Conservation (phyloP, 2,329 filamentous ascomycete genomes). For the Didymella exigua region DNA sequence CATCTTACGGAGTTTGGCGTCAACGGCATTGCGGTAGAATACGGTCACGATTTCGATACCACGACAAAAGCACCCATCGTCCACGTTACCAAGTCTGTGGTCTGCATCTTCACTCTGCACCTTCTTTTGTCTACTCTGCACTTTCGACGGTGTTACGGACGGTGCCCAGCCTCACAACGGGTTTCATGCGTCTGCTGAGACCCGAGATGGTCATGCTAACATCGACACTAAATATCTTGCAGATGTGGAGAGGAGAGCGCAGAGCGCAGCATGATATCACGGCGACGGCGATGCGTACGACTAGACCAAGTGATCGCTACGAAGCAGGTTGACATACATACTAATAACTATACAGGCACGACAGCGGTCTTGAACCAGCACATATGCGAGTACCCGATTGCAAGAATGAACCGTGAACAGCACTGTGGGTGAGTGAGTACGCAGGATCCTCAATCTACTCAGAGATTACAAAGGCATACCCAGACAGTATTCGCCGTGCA, state of each 20-base stretch:
- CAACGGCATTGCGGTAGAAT: conserved; percentile 24
- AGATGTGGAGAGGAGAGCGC: not conserved
- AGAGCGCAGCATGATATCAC: not conserved
- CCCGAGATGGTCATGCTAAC: conserved; percentile 2
- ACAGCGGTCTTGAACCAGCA: conserved; percentile 40
- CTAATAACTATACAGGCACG: conserved; percentile 20
- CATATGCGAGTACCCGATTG: conserved; percentile 50
- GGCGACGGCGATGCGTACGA: not conserved
- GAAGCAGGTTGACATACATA: not conserved
- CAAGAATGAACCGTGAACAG: conserved; percentile 32
- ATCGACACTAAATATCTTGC: conserved; percentile 1
- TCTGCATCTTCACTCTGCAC: not conserved
- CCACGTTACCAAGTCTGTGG: conserved; percentile 4
- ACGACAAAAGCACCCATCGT: conserved; percentile 31
- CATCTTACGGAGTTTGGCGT: conserved; percentile 34
- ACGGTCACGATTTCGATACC: conserved; percentile 36
- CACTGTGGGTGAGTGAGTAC: conserved; percentile 32
- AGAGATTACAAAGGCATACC: conserved; percentile 46
- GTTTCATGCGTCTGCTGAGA: not conserved
- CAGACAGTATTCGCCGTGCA: conserved; percentile 49
- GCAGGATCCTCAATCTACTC: conserved; percentile 50
- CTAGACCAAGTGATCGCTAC: not conserved
- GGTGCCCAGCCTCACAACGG: not conserved
- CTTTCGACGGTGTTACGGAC: not conserved
- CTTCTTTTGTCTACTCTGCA: not conserved